A percentile compares a stretch with the other conserved stretches of the same genome.
These are phyloP conservation scores for Excoecaria cochinchinensis DNA, from an alignment of 345 rosid genomes.

Conservation along the genomic window DNA sequence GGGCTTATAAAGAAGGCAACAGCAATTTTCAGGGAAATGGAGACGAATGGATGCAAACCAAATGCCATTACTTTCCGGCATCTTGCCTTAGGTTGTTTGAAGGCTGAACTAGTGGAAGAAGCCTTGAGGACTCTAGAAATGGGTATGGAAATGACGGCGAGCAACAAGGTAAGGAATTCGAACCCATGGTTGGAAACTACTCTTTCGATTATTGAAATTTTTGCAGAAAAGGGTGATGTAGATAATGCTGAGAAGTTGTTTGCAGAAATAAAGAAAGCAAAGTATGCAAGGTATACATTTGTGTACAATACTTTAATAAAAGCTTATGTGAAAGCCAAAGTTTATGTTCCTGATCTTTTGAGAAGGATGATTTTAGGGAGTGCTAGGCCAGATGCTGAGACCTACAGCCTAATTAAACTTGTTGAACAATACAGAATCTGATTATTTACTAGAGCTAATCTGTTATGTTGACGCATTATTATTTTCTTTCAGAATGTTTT, in stretches of 20 bases:
- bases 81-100: constrained; percentile 88
- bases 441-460: too few species aligned
- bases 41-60: constrained; percentile 50
- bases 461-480: too few species aligned
- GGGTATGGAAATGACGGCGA: constrained; percentile 47
- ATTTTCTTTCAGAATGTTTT: too few species aligned
- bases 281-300: constrained; percentile 66
- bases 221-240: constrained; percentile 76
- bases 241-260: constrained; percentile 71
- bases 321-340: constrained; percentile 76
- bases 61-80: constrained; percentile 76
- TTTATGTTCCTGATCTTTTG: constrained; percentile 65
- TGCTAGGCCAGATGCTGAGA: constrained; percentile 88
- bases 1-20: constrained; percentile 67
- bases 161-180: constrained; percentile 56
- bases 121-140: constrained; percentile 62
- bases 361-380: constrained; percentile 93
- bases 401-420: constrained; percentile 79
- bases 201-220: constrained; percentile 58
- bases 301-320: constrained; percentile 76
- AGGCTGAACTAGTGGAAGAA: constrained; percentile 57
- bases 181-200: constrained; percentile 93
- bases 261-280: constrained; percentile 61
- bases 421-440: constrained; percentile 42
- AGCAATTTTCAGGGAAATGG: constrained; percentile 61